phyloP scores from a whole-genome alignment of 2,329 filamentous ascomycete species.

The Teratosphaeria destructans region DNA sequence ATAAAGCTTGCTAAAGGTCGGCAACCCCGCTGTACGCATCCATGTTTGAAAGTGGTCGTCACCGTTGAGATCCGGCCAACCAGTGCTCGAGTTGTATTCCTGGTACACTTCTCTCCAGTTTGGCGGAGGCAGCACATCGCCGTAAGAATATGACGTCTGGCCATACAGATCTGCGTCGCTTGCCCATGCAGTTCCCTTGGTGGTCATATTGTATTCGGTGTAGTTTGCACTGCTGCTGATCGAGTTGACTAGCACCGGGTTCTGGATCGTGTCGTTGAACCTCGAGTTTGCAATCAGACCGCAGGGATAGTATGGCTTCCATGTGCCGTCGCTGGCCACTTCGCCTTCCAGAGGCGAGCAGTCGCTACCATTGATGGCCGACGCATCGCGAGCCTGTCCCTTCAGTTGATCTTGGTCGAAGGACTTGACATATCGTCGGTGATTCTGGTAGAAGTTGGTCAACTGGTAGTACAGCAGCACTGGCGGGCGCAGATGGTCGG shows the following conservation, averaged over 20 bases:
- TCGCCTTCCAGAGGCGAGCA: conserved; percentile 57
- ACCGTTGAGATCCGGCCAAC: conserved; percentile 60
- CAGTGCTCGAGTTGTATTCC: conserved; percentile 56
- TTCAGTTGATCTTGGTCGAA: conserved; percentile 75
- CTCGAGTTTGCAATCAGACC: conserved; percentile 92
- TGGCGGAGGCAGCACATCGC: conserved; percentile 66
- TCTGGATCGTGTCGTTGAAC: conserved; percentile 85
- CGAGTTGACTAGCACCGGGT: conserved; percentile 51
- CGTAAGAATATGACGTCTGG: conserved; percentile 50
- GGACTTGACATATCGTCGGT: conserved; percentile 88
- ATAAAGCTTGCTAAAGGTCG: conserved; percentile 88
- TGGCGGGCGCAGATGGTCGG: conserved; percentile 66
- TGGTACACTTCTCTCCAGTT: conserved; percentile 71
- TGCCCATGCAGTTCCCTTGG: conserved; percentile 71
- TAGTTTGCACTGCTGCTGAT: conserved; percentile 26
- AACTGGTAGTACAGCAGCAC: conserved; percentile 92
- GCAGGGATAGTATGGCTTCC: conserved; percentile 79
- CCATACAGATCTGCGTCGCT: conserved; percentile 71
- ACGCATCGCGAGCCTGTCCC: conserved; percentile 52
- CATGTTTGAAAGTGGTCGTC: conserved; percentile 91
- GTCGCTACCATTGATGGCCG: conserved; percentile 54
- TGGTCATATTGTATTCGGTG: conserved; percentile 63
- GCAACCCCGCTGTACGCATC: conserved; percentile 95
- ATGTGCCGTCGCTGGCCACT: conserved; percentile 26
- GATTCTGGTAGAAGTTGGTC: conserved; percentile 98